Evolutionary conservation across 1,284 basidiomycete species (phyloP), one percentile per base, ranked within the genome.

Genomic region (Paramarasmius palmivorus): DNA sequence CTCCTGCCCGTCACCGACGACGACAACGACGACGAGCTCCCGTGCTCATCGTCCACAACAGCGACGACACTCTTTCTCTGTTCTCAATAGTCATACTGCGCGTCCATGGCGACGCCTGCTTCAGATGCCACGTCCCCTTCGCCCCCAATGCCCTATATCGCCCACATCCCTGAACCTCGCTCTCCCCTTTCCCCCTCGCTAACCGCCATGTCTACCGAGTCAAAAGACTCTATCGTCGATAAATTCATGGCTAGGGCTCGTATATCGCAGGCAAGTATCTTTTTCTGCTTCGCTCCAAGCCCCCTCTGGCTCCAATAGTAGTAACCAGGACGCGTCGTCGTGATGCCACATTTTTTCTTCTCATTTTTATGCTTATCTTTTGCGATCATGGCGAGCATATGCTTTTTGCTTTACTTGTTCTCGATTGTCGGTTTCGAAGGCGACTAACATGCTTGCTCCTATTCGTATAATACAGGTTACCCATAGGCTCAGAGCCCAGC

Each of bases 71-170:
- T n/a, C 29, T 12, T 29, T 29, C 32, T 26, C 32, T 14, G 25
- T 17, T 26, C 32, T 22, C 22, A 10, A 41, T 38, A 45, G n/a
- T 32, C 25, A 25, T 54, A 57, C 55, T 73, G 71, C 74, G 74
- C 75, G 73, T 72, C 65, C 61, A 90, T 90, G 87, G 82, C 86
- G 63, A 85, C 88, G 35, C 85, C 88, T 46, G 81, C 86, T 54
- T 90, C 88, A 58, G 87, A 87, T 56, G 78, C 84, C 63, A 90
- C 88, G 63, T 89, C 88, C 54, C 83, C 84, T 62, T 90, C 88
- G 49, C 88, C 88, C 22, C 83, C 84, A 57, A 75, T 82, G 67
- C 68, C 78, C 63, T 86, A 79, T 73, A 72, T 82, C 50, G 60
- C 68, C 56, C 79, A 78, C 58, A 57, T 67, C 8, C 57, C 70